Evolutionary conservation across 1,284 basidiomycete genomes (phyloP).

Genomic region (Cryptococcus sp.): DNA sequence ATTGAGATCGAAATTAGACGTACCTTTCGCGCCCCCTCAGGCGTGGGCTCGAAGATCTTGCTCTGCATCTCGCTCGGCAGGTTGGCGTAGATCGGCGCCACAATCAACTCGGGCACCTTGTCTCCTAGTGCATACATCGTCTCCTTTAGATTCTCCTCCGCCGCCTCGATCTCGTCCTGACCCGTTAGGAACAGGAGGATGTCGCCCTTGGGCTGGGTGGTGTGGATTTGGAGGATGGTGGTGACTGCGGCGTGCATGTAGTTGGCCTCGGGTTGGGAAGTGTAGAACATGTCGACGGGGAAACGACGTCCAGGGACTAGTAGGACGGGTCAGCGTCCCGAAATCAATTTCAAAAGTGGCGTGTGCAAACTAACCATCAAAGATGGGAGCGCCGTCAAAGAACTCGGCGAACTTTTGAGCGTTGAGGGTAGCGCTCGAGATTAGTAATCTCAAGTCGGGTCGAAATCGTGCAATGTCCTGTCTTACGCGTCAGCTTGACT

Average conservation of each 20-base stretch:
- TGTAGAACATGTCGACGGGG: slow-evolving; percentile 98
- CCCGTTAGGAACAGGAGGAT: slow-evolving; percentile 97
- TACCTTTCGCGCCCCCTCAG: slow-evolving; percentile 85
- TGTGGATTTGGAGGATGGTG: slow-evolving; percentile 98
- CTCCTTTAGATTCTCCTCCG: slow-evolving; percentile 91
- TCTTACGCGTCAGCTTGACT: slow-evolving; percentile 4
- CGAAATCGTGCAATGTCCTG: slow-evolving; percentile 96
- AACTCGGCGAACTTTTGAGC: slow-evolving; percentile 95
- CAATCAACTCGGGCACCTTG: slow-evolving; percentile 89
- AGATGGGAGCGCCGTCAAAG: slow-evolving; percentile 90
- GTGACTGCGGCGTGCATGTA: slow-evolving; percentile 98
- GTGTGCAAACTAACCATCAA: slow-evolving; percentile 63
- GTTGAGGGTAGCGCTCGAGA: slow-evolving; percentile 95
- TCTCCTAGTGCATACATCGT: slow-evolving; percentile 92
- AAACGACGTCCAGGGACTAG: slow-evolving; percentile 93
- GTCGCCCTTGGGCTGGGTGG: slow-evolving; percentile 96
- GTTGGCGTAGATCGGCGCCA: slow-evolving; percentile 98
- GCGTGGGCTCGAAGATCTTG: slow-evolving; percentile 98
- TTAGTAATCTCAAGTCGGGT: slow-evolving; percentile 83
- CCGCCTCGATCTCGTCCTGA: slow-evolving; percentile 98
- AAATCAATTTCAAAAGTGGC: not conserved
- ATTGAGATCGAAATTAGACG: slow-evolving; percentile 13
- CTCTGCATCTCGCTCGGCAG: slow-evolving; percentile 98
- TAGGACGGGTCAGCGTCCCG: not conserved
- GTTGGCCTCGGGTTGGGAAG: slow-evolving; percentile 94